Evolutionary conservation across 306 rosid genomes (phyloP), one percentile per base, ranked within the genome.

Genomic region (Glycine tomentella): DNA sequence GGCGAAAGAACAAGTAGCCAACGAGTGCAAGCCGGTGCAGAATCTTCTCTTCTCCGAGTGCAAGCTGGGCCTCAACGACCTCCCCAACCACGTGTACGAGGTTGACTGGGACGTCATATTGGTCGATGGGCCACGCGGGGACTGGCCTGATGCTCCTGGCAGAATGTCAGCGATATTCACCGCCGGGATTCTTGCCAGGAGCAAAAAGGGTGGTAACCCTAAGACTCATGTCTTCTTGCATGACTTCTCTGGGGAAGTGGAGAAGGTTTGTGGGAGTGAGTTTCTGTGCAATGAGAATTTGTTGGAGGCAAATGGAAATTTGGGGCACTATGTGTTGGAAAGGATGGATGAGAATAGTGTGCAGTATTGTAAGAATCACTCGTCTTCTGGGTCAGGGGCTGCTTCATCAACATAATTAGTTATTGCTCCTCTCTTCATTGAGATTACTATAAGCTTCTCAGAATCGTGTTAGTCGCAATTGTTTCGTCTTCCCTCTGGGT

Each of bases 1-100:
- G 0, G 92, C 93, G 0, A 90, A 91, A 58, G 94, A 90, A 9
- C 98, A 90, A 55, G 88, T 84, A 4, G 82, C 84, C 1, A 92
- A 93, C 20, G 99, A 96, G 85, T 96, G 99, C 80, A 87, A 91
- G 4, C 99, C 99, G 1, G 98, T 96, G 6, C 99, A 96, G 86
- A 96, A 96, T 78, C 91, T 95, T 0, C 20, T 95, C 3, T 95
- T 93, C 40, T 93, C 98, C 0, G 98, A 95, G 3, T 95, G 99
- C 58, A 95, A 87, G 78, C 79, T 95, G 2, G 99, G 98, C 0
- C 87, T 95, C 5, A 95, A 95, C 52, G 99, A 95, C 48, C 92
- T 95, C 12, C 99, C 99, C 0, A 95, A 95, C 87, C 98, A 95
- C 53, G 99, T 93, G 1, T 95, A 95, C 13, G 99, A 95, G 33